Base-by-base conservation (phyloP, 2,329 filamentous ascomycete genomes). In the Clonostachys chloroleuca region DNA sequence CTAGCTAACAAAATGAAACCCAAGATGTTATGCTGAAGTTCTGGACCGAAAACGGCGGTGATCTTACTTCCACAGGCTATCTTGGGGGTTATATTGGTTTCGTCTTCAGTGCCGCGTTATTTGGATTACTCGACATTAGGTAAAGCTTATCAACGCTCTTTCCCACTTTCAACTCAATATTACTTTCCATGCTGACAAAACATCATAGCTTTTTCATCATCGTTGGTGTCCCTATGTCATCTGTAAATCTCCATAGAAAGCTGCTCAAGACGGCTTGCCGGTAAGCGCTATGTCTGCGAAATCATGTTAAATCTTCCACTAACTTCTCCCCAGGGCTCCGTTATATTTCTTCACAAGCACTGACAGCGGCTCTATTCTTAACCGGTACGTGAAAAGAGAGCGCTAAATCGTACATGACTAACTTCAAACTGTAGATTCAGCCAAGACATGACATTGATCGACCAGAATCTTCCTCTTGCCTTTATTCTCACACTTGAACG, bases 401-500 rank as follows among this genome's bases (percentile, higher is more conserved):
- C 13, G 6, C 2, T 40, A 16, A 43, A n/a, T 4, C 16, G 12
- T 13, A 36, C 6, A 24, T 13, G 6, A 14, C 24, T 3, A 42
- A 18, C 45, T 4, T 34, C 59, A 59, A 43, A 66, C 69, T 47
- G 41, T 35, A 66, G 68, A 43, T 73, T 74, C 45, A 69, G 63
- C 16, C 67, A 73, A 52, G 70, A 74, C 24, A 67, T 73, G 35
- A 60, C 65, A 35, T 58, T 72, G 1, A 61, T 74, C 13, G 70
- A 74, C 43, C 67, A 63, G 36, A 54, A 62, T 14, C 55, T 74
- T 0, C 63, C 68, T 3, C 42, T 60, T 2, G 62, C 66, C 0
- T 47, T 72, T 58, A 17, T 47, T 63, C 0, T 45, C 24, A 44
- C 43, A n/a, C 14, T 20, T 16, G 13, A 34, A 34, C 43, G 43